Base-by-base conservation (phyloP, 176 grass and related monocot species). In the Urochloa ruziziensis region DNA sequence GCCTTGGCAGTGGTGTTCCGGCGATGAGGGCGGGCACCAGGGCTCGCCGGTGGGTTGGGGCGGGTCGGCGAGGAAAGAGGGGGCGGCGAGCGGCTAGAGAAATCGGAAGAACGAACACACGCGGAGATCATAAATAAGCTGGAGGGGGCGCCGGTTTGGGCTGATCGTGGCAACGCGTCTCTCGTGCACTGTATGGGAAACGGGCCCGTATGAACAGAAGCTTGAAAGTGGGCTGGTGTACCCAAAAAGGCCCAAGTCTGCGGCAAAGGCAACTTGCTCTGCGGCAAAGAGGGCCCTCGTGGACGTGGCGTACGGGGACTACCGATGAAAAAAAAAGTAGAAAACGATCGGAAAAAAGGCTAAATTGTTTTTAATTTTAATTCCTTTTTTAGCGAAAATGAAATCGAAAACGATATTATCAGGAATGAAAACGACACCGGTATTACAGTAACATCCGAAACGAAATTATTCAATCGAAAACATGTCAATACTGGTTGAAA, bases 271-370 rank as follows among this genome's bases (percentile, higher is more conserved):
- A 27, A 47, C 67, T 3, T 30, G 36, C 10, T 60, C 67, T 82
- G 80, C 67, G 68, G 67, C 36, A n/a, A 40, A 46, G 36, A 36
- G 10, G 9, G 35, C 1, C 47, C 23, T 36, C 34, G 52, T 42
- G 66, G 66, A 23, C 23, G 79, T 82, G 66, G 34, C 52, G 79
- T 82, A 71, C 79, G 79, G 40, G 5, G 65, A 25, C 44, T n/a
- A n/a, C n/a, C n/a, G n/a, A n/a, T n/a, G n/a, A n/a, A n/a, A n/a
- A n/a, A n/a, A n/a, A n/a, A n/a, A n/a, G n/a, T n/a, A n/a, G n/a
- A n/a, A n/a, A n/a, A n/a, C n/a, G n/a, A n/a, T n/a, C n/a, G n/a
- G n/a, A n/a, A n/a, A n/a, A n/a, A n/a, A n/a, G n/a, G n/a, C n/a
- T n/a, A n/a, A n/a, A n/a, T n/a, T n/a, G n/a, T n/a, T n/a, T n/a